Evolutionary conservation across 2,329 filamentous ascomycete genomes (phyloP).

Genomic region (Diaporthe sp.): DNA sequence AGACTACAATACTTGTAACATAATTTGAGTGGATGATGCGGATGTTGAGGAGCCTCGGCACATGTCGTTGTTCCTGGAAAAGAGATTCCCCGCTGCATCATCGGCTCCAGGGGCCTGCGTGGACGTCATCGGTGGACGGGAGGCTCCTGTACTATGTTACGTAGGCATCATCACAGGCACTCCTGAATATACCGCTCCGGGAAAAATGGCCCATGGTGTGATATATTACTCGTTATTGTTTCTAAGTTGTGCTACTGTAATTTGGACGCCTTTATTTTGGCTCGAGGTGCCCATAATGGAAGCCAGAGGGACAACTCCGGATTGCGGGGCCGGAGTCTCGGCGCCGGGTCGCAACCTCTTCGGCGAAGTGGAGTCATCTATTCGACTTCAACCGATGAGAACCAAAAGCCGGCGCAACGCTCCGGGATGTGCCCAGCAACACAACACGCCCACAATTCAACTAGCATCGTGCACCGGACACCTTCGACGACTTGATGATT

Average conservation of each 20-base stretch:
- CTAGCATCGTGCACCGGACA: neutral
- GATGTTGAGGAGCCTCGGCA: constrained; percentile 1
- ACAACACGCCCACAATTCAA: neutral
- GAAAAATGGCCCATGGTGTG: neutral
- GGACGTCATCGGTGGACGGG: neutral
- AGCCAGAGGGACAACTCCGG: neutral
- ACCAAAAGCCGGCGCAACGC: neutral
- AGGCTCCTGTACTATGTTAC: neutral
- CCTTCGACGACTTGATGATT: neutral
- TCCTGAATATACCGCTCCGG: neutral
- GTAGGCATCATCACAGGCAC: neutral
- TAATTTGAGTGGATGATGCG: neutral
- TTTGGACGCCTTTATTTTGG: neutral
- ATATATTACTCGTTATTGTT: neutral
- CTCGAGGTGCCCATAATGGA: too few species aligned
- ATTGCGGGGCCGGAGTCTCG: constrained; percentile 4
- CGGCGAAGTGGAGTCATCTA: neutral
- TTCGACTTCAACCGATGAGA: neutral
- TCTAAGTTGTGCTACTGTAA: accelerated
- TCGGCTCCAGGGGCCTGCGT: neutral
- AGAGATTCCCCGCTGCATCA: constrained; percentile 33
- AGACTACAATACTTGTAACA: neutral
- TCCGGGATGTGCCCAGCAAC: neutral
- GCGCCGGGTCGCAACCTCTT: neutral
- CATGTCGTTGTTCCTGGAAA: neutral